These are phyloP conservation scores for Tolypocladium tundrense DNA, from an alignment of 2,329 filamentous ascomycete species.

Conservation along the genomic window DNA sequence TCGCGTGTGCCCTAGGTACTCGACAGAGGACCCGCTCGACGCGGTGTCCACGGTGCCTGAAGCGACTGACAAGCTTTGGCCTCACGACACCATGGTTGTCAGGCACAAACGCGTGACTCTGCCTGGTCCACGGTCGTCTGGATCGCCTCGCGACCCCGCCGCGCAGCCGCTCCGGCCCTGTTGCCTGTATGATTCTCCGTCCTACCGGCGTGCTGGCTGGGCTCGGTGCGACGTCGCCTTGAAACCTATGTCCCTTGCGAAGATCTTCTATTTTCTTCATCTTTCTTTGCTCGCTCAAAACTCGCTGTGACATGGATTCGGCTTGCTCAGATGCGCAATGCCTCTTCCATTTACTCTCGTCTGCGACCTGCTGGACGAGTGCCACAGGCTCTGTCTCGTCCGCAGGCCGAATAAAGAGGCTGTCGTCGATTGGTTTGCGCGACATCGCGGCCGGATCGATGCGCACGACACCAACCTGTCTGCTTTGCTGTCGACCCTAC, in stretches of 20 bases:
- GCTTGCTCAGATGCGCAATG: conserved; percentile 29
- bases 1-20: conserved; percentile 11
- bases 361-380: conserved; percentile 61
- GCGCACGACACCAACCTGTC: conserved; percentile 44
- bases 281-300: neutral
- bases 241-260: neutral
- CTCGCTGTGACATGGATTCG: neutral
- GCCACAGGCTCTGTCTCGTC: conserved; percentile 38
- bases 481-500: conserved; percentile 63
- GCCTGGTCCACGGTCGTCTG: neutral
- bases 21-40: neutral
- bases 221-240: neutral
- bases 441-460: conserved; percentile 49
- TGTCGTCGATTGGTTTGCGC: conserved; percentile 58
- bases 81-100: conserved; percentile 4
- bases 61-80: neutral
- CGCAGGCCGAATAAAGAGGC: conserved; percentile 22
- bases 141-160: neutral
- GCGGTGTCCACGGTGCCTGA: neutral
- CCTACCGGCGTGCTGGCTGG: neutral
- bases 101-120: neutral
- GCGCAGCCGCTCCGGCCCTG: neutral
- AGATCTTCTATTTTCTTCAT: neutral
- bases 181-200: neutral
- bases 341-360: conserved; percentile 58